These are phyloP conservation scores for Talaromyces sp. DNA, from an alignment of 2,329 filamentous ascomycete genomes.

Conservation along the genomic window DNA sequence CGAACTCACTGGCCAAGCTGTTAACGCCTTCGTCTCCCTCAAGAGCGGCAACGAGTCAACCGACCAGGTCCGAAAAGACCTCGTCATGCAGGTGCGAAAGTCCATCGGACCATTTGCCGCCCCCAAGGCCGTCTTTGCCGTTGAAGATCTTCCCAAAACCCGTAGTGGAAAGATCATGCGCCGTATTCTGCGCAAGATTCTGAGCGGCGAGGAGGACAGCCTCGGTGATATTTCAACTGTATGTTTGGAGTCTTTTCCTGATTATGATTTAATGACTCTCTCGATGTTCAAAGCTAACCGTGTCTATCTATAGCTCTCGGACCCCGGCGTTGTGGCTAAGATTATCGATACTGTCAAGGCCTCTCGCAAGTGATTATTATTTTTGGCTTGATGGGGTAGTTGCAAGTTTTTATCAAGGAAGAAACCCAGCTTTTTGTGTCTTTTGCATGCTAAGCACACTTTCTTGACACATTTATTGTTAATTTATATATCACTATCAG, in stretches of 20 bases:
- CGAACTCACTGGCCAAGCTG: constrained; percentile 92
- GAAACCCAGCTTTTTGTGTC: background rate
- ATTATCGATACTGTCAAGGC: constrained; percentile 77
- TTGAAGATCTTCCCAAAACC: constrained; percentile 95
- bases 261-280: background rate
- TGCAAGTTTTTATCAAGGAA: background rate
- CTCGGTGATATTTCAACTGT: constrained; percentile 89
- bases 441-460: background rate
- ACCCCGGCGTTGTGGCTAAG: constrained; percentile 81
- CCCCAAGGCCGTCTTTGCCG: constrained; percentile 85
- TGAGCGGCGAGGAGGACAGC: constrained; percentile 95
- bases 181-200: constrained; percentile 91
- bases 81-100: constrained; percentile 91
- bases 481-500: background rate
- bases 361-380: constrained; percentile 30
- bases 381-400: background rate
- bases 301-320: constrained; percentile 61
- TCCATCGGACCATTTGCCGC: constrained; percentile 97
- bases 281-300: constrained; percentile 2
- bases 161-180: constrained; percentile 99
- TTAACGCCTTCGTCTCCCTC: constrained; percentile 92
- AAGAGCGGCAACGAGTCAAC: constrained; percentile 75
- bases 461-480: background rate
- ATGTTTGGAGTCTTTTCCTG: constrained; percentile 36
- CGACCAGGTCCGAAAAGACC: constrained; percentile 85